These are phyloP conservation scores for Rauvolfia tetraphylla DNA, from an alignment of 257 asterid species.

Conservation along the genomic window DNA sequence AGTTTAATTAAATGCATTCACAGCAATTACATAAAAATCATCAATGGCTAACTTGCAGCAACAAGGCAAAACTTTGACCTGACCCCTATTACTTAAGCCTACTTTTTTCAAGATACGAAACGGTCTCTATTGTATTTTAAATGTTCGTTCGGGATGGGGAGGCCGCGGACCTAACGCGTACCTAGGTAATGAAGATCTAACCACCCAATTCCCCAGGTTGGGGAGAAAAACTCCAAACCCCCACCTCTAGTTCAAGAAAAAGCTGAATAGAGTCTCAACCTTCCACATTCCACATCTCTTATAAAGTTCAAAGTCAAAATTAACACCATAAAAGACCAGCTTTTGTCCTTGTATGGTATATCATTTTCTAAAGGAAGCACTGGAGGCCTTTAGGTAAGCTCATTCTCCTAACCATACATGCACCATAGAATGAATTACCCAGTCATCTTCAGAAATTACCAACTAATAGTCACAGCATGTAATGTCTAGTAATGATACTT, in stretches of 20 bases:
- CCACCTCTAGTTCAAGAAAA: neutral
- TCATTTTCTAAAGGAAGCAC: neutral
- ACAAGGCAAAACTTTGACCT: neutral
- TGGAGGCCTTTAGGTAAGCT: neutral
- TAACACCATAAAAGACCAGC: neutral
- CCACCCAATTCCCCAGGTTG: neutral
- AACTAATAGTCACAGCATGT: neutral
- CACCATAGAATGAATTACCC: neutral
- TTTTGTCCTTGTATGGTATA: too few species aligned
- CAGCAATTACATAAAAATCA: neutral
- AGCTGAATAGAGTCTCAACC: too few species aligned
- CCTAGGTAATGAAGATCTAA: neutral
- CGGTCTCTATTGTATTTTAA: too few species aligned
- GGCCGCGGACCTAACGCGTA: neutral
- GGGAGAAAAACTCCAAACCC: too few species aligned
- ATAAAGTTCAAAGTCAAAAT: neutral
- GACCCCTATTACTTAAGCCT: neutral
- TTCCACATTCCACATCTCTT: neutral
- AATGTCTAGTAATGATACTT: neutral
- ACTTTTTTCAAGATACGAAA: too few species aligned
- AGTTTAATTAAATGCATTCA: neutral
- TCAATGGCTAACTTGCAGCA: neutral
- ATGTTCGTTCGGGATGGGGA: too few species aligned
- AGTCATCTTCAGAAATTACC: neutral
- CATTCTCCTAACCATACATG: too few species aligned